These are phyloP conservation scores for Cystobasidium pallidum DNA, from an alignment of 1,284 basidiomycete species.

Conservation along the genomic window DNA sequence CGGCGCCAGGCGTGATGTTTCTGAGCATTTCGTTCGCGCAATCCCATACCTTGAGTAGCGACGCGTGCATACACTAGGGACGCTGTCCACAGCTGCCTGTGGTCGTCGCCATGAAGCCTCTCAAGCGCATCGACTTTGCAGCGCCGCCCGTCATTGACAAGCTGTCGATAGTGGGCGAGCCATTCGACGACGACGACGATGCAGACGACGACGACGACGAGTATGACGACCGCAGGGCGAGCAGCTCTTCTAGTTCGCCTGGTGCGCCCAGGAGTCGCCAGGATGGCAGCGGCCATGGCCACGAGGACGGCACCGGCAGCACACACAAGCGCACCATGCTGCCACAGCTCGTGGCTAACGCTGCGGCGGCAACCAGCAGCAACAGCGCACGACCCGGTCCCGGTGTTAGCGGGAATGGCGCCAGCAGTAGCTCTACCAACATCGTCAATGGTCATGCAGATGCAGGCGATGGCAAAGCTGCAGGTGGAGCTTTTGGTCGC, in stretches of 20 bases:
- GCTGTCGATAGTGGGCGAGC: conserved; percentile 31
- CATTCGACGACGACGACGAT: conserved; percentile 23
- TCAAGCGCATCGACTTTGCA: conserved; percentile 43
- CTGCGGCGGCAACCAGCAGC: conserved; percentile 1
- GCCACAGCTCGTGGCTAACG: conserved; percentile 19
- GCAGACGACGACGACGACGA: conserved; percentile 26
- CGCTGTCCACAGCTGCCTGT: not conserved
- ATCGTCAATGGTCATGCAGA: not conserved
- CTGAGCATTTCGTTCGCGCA: not conserved
- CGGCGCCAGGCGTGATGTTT: not conserved
- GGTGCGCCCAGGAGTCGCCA: not conserved
- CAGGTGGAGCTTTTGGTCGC: conserved; percentile 40
- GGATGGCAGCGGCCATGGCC: conserved; percentile 20
- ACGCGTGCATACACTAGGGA: not conserved
- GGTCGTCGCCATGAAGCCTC: conserved; percentile 18
- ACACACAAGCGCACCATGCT: conserved; percentile 11
- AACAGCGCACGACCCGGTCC: conserved; percentile 18
- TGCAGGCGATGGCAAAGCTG: conserved; percentile 7
- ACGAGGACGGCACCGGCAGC: conserved; percentile 15
- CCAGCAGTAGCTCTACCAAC: not conserved
- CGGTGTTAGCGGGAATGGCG: conserved; percentile 8
- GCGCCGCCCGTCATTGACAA: conserved; percentile 31
- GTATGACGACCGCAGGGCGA: conserved; percentile 7
- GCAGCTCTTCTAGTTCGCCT: conserved; percentile 23
- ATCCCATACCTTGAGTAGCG: not conserved